Evolutionary conservation across 2,329 filamentous ascomycete species (phyloP), one percentile per base, ranked within the genome.

Genomic region (Gnomoniopsis sp.): DNA sequence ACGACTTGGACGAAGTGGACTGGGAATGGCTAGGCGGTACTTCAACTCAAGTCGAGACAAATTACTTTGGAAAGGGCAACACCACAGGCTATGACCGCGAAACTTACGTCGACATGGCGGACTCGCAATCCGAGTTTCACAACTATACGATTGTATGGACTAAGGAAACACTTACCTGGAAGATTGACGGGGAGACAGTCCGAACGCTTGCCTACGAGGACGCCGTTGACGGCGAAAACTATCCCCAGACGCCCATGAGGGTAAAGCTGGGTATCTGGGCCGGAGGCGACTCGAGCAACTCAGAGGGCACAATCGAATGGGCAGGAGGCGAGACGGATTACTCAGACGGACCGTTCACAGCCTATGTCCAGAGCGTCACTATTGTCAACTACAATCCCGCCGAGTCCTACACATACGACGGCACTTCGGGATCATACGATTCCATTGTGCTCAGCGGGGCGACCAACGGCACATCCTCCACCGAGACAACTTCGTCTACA

Each of bases 11-110:
- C 68, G 90, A 95, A 75, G 91, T 95, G 62, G 90, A 93, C 69
- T 91, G 88, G 84, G 90, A 95, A 70, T 93, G 88, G 86, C 78
- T 95, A 23, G 90, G 91, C 51, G 86, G 84, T 49, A 80, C 87
- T 63, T 74, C 81, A 55, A 72, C 74, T n/a, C 77, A 91, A 65
- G 89, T 91, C 3, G 91, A 96, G 72, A 87, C 83, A 66, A 96
- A 96, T 75, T 96, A 93, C 75, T 90, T 89, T 69, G 85, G 86
- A 71, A 88, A 89, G 75, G 88, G 87, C 55, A 79, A 90, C 71
- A 85, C 83, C 33, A 83, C 84, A 7, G 79, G 79, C 38, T 89
- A 83, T 67, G 83, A 89, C 69, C 84, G 87, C 58, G 86, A 83
- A 66, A 77, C 76, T 33, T 83, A 82, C 73, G 77, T 83, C 66